A percentile compares a stretch with the other conserved stretches of the same genome.
phyloP scores from a whole-genome alignment of 2,329 filamentous ascomycete species.

The Alternaria solani region DNA sequence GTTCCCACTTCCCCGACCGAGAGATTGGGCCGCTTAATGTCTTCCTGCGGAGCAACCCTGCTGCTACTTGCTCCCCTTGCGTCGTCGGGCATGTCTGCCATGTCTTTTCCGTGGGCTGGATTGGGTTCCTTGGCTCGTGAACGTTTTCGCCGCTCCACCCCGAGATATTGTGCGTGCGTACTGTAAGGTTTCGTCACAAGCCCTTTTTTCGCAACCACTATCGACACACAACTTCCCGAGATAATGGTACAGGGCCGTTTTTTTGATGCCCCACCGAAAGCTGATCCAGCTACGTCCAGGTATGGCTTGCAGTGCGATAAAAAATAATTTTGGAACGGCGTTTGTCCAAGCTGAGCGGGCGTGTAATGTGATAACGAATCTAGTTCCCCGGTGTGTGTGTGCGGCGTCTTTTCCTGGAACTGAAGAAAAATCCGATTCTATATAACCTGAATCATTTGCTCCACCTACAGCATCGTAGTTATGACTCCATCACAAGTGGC shows the following conservation, averaged over 20 bases:
- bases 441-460: conserved; percentile 16
- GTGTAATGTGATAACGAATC: not conserved
- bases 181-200: conserved; percentile 4
- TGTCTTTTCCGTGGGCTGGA: not conserved
- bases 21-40: conserved; percentile 11
- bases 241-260: conserved; percentile 9
- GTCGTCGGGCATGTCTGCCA: not conserved
- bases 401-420: not conserved
- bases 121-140: not conserved
- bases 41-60: conserved; percentile 8
- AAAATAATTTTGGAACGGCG: not conserved
- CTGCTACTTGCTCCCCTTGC: conserved; percentile 1
- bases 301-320: conserved; percentile 3
- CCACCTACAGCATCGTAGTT: conserved; percentile 4
- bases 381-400: not conserved
- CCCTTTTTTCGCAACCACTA: not conserved
- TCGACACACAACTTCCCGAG: not conserved
- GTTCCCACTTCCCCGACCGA: conserved; percentile 1
- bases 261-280: conserved; percentile 8
- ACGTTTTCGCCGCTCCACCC: conserved; percentile 14
- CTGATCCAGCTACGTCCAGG: not conserved
- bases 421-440: not conserved
- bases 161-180: conserved; percentile 5
- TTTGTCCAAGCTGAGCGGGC: not conserved
- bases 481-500: conserved; percentile 8